Percentiles rank a stretch among this genome's conserved stretches.
These are phyloP conservation scores for Vaccinium vitisidaea DNA, from an alignment of 148 eudicot genomes.

Conservation along the genomic window DNA sequence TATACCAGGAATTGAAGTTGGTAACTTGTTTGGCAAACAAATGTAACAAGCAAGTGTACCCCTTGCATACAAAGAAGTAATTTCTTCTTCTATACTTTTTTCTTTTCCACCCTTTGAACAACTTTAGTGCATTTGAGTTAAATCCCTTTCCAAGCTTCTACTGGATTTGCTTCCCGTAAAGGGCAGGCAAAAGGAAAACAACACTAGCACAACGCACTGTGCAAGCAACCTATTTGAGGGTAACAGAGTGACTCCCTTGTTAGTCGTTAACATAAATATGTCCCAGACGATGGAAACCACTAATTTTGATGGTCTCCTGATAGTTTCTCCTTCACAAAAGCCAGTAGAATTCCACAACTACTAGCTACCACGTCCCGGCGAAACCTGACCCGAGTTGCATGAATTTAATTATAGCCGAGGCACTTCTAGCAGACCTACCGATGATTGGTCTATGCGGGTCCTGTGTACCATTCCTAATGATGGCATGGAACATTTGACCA, in stretches of 20 bases:
- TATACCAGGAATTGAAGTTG: not conserved
- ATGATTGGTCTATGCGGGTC: not conserved
- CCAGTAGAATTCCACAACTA: not conserved
- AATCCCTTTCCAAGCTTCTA: not conserved
- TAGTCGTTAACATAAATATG: not conserved
- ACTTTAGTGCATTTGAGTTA: not conserved
- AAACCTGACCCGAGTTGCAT: not conserved
- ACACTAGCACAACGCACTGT: not conserved
- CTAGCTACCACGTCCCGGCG: not conserved
- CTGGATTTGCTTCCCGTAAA: not conserved
- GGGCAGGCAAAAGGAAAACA: not conserved
- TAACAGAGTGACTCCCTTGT: not conserved
- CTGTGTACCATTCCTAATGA: not conserved
- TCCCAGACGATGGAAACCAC: not conserved
- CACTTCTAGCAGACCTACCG: not conserved
- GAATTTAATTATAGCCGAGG: not conserved
- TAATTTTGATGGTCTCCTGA: not conserved
- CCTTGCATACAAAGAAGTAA: constrained; percentile 3
- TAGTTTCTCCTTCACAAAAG: not conserved
- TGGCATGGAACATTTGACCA: not conserved
- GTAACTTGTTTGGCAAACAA: not conserved
- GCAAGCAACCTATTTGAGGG: not conserved
- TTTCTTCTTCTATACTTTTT: not conserved
- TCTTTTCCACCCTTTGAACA: not conserved
- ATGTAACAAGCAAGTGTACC: not conserved